Evolutionary conservation across 2,329 filamentous ascomycete species (phyloP), one percentile per base, ranked within the genome.

Genomic region (Ascochyta pisi): DNA sequence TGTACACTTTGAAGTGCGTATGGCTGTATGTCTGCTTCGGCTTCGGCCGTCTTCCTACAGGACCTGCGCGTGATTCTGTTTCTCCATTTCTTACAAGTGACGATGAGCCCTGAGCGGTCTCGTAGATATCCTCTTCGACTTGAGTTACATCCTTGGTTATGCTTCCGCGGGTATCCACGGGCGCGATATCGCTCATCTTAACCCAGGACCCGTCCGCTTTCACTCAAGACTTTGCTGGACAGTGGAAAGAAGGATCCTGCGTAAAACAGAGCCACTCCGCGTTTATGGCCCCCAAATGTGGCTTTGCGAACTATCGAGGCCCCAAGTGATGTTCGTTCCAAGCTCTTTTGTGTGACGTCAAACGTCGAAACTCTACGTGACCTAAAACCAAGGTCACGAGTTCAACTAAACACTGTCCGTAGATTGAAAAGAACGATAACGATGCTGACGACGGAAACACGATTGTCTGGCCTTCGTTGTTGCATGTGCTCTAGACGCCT

Each of bases 1-100:
- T 94, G 74, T 98, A 98, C 22, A 89, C 84, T 24, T 73, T 75
- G 60, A 76, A 79, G 50, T 74, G 70, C 48, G 59, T 49, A 47
- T 72, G 70, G 16, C 66, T 71, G 56, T 71, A 70, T 12, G 61
- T 68, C 37, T 66, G 54, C 19, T 56, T 64, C 22, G 53, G 38
- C 35, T 56, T 51, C 15, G 53, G 47, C 19, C 47, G 38, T 34
- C 42, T 40, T 16, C n/a, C 16, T 4, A n/a, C 22, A 10, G 23
- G 3, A 16, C 13, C 12, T 16, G 37, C 39, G 2, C 29, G 35
- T 9, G 33, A 22, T 16, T 39, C 54, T 42, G 6, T 10, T 10
- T 26, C 48, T n/a, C 26, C 41, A 19, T 49, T 40, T 40, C 6
- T 19, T 13, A 33, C 54, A 49, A 33, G 54, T 44, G 49, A 43